These are phyloP conservation scores for Peronospora destructor DNA, from an alignment of 352 stramenopile species.

Conservation along the genomic window DNA sequence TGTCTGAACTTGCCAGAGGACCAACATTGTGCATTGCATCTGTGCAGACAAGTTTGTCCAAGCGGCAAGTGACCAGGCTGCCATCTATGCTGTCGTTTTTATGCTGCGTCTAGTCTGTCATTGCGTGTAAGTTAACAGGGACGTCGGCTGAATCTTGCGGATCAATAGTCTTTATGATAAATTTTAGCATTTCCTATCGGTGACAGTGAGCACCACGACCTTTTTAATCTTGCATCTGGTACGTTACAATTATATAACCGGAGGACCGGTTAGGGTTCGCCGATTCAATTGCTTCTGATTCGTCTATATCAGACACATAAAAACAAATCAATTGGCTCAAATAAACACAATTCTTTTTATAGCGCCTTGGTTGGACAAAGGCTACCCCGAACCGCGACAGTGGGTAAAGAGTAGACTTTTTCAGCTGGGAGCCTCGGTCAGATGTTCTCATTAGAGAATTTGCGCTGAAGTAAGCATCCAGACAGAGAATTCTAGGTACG, in stretches of 20 bases:
- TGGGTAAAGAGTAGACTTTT: constrained; percentile 17
- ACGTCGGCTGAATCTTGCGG: too few relatives aligned
- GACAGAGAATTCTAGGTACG: constrained; percentile 12
- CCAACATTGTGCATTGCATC: neutral
- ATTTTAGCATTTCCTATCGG: too few relatives aligned
- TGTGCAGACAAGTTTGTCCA: constrained; percentile 3
- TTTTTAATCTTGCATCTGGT: constrained; percentile 10
- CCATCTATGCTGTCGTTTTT: too few relatives aligned
- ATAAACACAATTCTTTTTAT: neutral
- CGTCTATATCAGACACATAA: neutral
- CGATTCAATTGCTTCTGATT: neutral
- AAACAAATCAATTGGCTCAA: neutral
- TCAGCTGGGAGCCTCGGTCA: constrained; percentile 7
- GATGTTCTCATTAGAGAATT: constrained; percentile 35
- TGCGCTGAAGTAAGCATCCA: constrained; percentile 17
- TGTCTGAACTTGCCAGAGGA: neutral
- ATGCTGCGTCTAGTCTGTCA: neutral
- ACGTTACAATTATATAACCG: constrained; percentile 10
- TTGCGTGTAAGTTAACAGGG: constrained; percentile 5
- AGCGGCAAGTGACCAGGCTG: neutral
- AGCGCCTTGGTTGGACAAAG: constrained; percentile 11
- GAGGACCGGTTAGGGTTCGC: constrained; percentile 21
- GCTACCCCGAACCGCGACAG: neutral
- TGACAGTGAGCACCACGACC: constrained; percentile 1
- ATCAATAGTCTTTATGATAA: too few relatives aligned